Evolutionary conservation across 176 grass and related monocot species (phyloP).

Genomic region (Lolium multiflorum): DNA sequence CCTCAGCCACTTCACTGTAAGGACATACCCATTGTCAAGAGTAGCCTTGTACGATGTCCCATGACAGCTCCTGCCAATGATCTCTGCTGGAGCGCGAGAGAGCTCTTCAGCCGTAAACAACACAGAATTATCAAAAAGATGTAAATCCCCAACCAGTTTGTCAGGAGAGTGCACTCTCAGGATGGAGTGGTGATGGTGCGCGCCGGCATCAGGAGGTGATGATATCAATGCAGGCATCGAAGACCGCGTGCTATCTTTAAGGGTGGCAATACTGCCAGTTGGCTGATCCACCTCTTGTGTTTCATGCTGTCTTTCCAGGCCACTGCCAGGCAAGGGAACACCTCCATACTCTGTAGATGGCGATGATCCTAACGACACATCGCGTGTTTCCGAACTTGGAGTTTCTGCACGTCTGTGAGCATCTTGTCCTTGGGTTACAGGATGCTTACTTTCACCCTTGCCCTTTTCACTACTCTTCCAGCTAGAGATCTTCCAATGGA

Average conservation of each 20-base stretch:
- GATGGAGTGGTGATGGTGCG: conserved; percentile 49
- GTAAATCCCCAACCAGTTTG: conserved; percentile 83
- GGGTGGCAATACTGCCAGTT: conserved; percentile 39
- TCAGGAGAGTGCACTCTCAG: conserved; percentile 86
- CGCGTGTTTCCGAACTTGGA: conserved; percentile 38
- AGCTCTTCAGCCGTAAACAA: conserved; percentile 82
- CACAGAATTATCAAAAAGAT: conserved; percentile 70
- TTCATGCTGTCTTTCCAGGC: conserved; percentile 47
- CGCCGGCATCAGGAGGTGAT: conserved; percentile 34
- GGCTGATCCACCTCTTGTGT: conserved; percentile 37
- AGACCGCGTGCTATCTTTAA: conserved; percentile 33
- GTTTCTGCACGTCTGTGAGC: conserved; percentile 51
- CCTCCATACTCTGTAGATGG: conserved; percentile 42
- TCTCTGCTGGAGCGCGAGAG: conserved; percentile 83
- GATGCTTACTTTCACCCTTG: conserved; percentile 35
- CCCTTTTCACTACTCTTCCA: conserved; percentile 56
- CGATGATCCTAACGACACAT: conserved; percentile 52
- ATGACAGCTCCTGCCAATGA: conserved; percentile 92
- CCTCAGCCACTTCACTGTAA: conserved; percentile 92
- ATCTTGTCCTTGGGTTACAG: conserved; percentile 39
- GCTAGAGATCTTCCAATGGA: conserved; percentile 68
- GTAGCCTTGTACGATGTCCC: conserved; percentile 90
- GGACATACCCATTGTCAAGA: conserved; percentile 70
- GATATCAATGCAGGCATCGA: conserved; percentile 52
- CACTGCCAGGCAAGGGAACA: conserved; percentile 27